Percentiles rank a stretch among this genome's conserved stretches.
Conservation (phyloP, 306 rosid genomes). For the Crotalaria pallida region DNA sequence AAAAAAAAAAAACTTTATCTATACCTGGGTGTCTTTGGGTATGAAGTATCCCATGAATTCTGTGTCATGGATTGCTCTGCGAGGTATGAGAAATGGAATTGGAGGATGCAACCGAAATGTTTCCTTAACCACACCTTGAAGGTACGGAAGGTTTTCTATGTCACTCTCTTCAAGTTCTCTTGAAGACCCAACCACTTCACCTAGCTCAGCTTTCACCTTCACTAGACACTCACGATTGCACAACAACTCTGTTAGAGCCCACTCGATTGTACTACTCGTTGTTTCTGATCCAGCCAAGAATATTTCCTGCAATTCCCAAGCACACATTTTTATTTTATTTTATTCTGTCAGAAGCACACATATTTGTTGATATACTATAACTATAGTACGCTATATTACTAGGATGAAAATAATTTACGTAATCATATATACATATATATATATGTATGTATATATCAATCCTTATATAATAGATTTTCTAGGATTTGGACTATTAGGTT, state of each 20-base stretch:
- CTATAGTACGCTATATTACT: too few species aligned
- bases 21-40: constrained; percentile 47
- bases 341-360: not conserved
- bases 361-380: too few species aligned
- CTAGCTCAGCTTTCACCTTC: constrained; percentile 43
- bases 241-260: constrained; percentile 51
- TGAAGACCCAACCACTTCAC: constrained; percentile 10
- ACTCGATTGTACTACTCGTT: constrained; percentile 44
- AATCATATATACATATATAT: too few species aligned
- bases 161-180: constrained; percentile 46
- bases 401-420: not conserved
- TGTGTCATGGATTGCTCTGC: constrained; percentile 34
- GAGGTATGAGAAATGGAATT: constrained; percentile 49
- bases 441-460: too few species aligned
- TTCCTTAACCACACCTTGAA: constrained; percentile 42
- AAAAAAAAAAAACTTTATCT: too few species aligned
- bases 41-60: constrained; percentile 36
- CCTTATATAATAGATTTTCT: too few species aligned
- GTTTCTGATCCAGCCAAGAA: constrained; percentile 62
- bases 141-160: constrained; percentile 41
- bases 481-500: too few species aligned
- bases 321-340: too few species aligned
- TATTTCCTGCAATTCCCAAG: constrained; percentile 34
- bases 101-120: constrained; percentile 52
- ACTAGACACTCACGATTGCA: constrained; percentile 7